These are phyloP conservation scores for Handroanthus guayacan DNA, from an alignment of 257 asterid genomes.

Conservation along the genomic window DNA sequence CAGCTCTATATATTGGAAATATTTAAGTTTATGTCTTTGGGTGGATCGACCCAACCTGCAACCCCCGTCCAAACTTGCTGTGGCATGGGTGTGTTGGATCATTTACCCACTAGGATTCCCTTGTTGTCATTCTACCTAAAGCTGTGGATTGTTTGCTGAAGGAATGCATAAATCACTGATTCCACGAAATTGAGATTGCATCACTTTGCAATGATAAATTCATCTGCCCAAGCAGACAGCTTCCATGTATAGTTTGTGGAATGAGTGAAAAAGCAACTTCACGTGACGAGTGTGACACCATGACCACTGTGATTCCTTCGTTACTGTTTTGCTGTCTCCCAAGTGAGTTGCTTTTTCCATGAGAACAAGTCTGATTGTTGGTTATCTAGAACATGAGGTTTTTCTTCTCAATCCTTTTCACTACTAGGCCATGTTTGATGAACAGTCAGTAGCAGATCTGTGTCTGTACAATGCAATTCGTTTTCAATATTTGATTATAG, in stretches of 20 bases:
- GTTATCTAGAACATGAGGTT: background rate
- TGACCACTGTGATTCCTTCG: conserved; percentile 6
- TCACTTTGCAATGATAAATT: background rate
- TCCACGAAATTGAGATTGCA: background rate
- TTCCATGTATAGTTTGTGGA: background rate
- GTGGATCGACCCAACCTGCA: background rate
- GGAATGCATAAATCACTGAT: background rate
- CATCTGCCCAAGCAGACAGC: background rate
- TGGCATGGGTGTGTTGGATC: background rate
- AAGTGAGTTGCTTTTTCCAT: background rate
- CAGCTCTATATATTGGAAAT: background rate
- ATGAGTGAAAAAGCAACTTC: conserved; percentile 11
- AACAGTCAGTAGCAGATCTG: conserved; percentile 20
- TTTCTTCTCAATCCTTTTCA: background rate
- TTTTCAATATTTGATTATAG: background rate
- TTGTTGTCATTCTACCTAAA: background rate
- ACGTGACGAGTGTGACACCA: background rate
- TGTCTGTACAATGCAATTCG: background rate
- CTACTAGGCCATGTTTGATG: conserved; percentile 2
- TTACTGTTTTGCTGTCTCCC: conserved; percentile 16
- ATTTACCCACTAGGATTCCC: background rate
- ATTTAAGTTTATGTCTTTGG: background rate
- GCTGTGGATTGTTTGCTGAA: conserved; percentile 17
- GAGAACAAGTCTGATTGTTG: conserved; percentile 12
- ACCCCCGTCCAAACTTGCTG: background rate